Evolutionary conservation across 2,329 filamentous ascomycete genomes (phyloP), one percentile per base, ranked within the genome.

Genomic region (Mariannaea sp.): DNA sequence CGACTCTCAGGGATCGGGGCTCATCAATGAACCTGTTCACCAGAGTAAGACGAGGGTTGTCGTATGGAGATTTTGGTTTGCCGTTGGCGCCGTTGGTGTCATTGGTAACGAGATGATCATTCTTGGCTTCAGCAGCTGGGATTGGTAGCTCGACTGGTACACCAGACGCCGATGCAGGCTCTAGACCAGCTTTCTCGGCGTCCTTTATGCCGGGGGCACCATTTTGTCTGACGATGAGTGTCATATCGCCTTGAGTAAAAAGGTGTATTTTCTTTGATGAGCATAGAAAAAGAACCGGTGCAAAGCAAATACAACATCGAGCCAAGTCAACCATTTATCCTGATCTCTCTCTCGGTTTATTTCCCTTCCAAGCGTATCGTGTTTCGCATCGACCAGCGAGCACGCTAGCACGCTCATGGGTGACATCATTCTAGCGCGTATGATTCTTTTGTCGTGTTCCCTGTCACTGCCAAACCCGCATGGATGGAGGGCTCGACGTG

Each of bases 11-110:
- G 7, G 66, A 57, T 9, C 70, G 68, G 12, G 68, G 67, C 32
- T 73, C 68, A 33, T 74, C 71, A 26, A 73, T 67, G 41, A 66
- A 71, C 12, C 67, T 62, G 40, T 74, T 64, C n/a, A 71, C 47
- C 32, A 70, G 40, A 14, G 38, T 44, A 14, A 67, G 54, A 6
- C 54, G 44, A 49, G 61, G 61, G 16, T 47, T 63, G 5, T 59
- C 27, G 29, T 65, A 63, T 30, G 62, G 62, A 17, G 62, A 58
- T 14, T 52, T 45, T 16, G 43, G 39, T 44, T 59, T 56, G 32
- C 54, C 55, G 26, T 58, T 53, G 47, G 56, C 50, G 12, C 49
- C 61, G 24, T 61, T 54, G 47, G 56, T 53, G 12, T 49, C 61
- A 51, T 64, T 39, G 5, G 39, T 29, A 16, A 46, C 17, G 19